Conservation (phyloP, 116 monocot species). For the Posidonia oceanica region DNA sequence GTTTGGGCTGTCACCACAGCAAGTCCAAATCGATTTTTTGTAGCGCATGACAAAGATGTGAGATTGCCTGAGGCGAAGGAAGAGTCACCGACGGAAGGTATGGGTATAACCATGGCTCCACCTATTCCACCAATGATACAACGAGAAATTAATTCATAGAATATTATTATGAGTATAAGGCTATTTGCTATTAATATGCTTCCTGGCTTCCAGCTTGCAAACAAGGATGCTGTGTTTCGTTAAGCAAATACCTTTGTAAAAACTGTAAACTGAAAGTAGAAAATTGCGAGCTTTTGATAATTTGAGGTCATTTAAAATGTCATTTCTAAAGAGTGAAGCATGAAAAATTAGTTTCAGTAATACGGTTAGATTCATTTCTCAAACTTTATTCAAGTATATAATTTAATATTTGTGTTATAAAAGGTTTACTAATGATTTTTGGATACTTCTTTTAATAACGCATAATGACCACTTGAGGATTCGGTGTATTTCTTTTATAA, state of each 20-base stretch:
- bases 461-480: too few relatives aligned
- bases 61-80: not conserved
- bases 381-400: too few relatives aligned
- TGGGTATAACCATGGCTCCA: not conserved
- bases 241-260: not conserved
- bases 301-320: not conserved
- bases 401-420: too few relatives aligned
- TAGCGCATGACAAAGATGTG: not conserved
- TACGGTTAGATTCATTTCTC: too few relatives aligned
- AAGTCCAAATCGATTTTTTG: not conserved
- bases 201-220: not conserved
- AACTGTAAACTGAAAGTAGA: not conserved
- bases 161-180: not conserved
- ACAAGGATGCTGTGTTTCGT: not conserved
- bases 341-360: too few relatives aligned
- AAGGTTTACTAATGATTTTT: too few relatives aligned
- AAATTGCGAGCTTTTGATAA: not conserved
- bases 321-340: too few relatives aligned
- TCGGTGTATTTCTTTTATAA: too few relatives aligned
- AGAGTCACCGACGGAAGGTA: not conserved
- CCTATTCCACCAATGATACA: constrained; percentile 4
- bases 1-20: not conserved
- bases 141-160: not conserved
- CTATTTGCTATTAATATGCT: not conserved
- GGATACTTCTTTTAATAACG: too few relatives aligned